Percentiles rank a stretch among this genome's conserved stretches.
These are phyloP conservation scores for Lactarius hatsudake DNA, from an alignment of 768 basidiomycete genomes.

Conservation along the genomic window DNA sequence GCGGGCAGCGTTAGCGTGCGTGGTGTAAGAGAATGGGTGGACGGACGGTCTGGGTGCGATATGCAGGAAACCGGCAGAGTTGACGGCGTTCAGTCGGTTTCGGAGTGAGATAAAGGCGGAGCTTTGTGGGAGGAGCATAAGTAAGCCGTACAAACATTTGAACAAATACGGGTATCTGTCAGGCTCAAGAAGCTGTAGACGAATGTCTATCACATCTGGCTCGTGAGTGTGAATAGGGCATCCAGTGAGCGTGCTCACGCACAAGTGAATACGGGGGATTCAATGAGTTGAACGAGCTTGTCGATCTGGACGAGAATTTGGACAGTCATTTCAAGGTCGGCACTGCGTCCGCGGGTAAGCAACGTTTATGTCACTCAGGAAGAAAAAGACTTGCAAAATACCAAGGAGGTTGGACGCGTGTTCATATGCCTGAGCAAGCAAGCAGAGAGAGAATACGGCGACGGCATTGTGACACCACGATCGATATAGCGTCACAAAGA, in stretches of 20 bases:
- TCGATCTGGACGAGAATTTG: conserved; percentile 93
- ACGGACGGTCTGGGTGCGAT: conserved; percentile 83
- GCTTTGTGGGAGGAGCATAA: conserved; percentile 97
- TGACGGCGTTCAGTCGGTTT: conserved; percentile 92
- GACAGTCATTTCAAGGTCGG: conserved; percentile 95
- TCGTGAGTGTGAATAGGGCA: neutral
- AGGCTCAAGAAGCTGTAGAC: conserved; percentile 93
- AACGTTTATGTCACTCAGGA: neutral
- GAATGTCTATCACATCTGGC: conserved; percentile 52
- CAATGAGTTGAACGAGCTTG: conserved; percentile 95
- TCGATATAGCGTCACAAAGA: conserved; percentile 91
- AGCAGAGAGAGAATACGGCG: conserved; percentile 91
- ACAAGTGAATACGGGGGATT: conserved; percentile 99
- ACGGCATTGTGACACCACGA: conserved; percentile 99
- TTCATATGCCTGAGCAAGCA: conserved; percentile 97
- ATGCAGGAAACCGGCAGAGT: conserved; percentile 90
- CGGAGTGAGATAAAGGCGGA: conserved; percentile 92
- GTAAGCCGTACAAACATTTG: conserved; percentile 94
- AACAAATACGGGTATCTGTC: conserved; percentile 95
- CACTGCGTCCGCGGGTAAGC: conserved; percentile 46
- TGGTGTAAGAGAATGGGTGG: neutral
- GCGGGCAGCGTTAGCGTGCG: conserved; percentile 1
- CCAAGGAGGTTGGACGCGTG: conserved; percentile 95
- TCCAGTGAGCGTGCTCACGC: conserved; percentile 29
- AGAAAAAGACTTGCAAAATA: conserved; percentile 70